Base-by-base conservation (phyloP, 2,329 filamentous ascomycete species). In the Cadophora malorum region DNA sequence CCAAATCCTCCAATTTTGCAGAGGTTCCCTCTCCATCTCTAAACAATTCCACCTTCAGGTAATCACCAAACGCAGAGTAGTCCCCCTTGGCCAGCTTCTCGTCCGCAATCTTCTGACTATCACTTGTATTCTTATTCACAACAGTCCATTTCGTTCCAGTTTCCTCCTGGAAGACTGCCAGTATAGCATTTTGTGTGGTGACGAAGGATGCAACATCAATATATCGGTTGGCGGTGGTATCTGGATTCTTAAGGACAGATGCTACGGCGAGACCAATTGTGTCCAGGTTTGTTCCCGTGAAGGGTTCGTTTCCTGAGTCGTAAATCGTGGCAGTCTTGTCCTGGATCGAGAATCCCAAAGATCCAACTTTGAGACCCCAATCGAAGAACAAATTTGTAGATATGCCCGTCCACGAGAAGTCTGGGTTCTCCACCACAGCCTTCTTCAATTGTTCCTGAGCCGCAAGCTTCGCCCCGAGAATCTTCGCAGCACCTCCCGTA, bases 341-440 rank as follows among this genome's bases (percentile, higher is more conserved):
- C 10, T 79, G 70, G 52, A 84, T 74, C 67, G 87, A 80, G 68
- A 88, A 81, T 47, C 85, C 86, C 1, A 88, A 74, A 68, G 86
- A 83, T 1, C 83, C 82, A 12, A 77, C 76, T 28, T 63, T 56
- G 35, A 73, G 63, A 8, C 66, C 63, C 72, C 72, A 74, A 50
- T 74, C 73, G 56, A 75, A 71, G 19, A 72, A 70, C 33, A 65
- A 21, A 10, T 77, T 74, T 0, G 73, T 77, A n/a, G 69, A 71
- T 9, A 78, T 76, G 2, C 76, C 79, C 12, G 79, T 79, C 38
- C 74, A 76, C 47, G 79, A 75, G 56, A 79, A 71, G 0, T 47
- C 41, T 12, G 53, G 21, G 41, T 68, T 59, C 52, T 71, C 65
- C 2, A 50, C 50, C 5, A 66, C 62, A 6, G 63, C 45, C 58